These are phyloP conservation scores for Diutina pseudorugosa DNA, from an alignment of 1,139 yeast genomes.

Conservation along the genomic window DNA sequence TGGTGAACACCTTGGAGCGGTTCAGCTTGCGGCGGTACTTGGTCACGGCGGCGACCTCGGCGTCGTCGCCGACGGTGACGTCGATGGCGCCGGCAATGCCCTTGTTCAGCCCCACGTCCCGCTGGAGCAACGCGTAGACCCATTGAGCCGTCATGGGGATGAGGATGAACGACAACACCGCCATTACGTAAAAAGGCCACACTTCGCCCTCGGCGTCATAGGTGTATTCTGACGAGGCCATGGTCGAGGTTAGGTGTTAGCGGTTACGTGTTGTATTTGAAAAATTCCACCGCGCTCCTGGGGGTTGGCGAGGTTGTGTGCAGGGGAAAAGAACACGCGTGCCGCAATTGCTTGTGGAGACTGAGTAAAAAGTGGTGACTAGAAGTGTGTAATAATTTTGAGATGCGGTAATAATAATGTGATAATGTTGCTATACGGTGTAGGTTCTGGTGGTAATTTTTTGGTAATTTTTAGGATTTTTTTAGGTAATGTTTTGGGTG, in stretches of 20 bases:
- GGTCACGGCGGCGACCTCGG: conserved; percentile 14
- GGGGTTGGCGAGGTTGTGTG: neutral
- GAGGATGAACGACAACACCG: conserved; percentile 48
- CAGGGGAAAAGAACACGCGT: neutral
- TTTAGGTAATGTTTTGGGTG: too few species aligned
- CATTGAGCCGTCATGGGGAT: conserved; percentile 57
- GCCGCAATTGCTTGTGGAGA: too few species aligned
- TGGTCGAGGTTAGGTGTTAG: conserved; percentile 8
- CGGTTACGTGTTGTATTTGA: neutral
- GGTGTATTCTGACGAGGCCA: conserved; percentile 38
- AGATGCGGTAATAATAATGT: too few species aligned
- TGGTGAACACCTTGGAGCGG: conserved; percentile 30
- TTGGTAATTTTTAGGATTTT: too few species aligned
- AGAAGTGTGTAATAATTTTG: too few species aligned
- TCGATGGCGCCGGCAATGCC: conserved; percentile 22
- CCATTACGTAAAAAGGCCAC: conserved; percentile 89
- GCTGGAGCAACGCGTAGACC: conserved; percentile 15
- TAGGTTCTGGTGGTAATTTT: too few species aligned
- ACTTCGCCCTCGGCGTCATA: conserved; percentile 90
- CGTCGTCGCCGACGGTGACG: conserved; percentile 16
- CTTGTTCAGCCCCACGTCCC: conserved; percentile 14
- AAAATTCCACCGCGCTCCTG: neutral
- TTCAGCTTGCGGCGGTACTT: conserved; percentile 26
- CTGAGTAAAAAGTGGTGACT: too few species aligned
- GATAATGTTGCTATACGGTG: too few species aligned